Evolutionary conservation across 208 protist species (phyloP), one percentile per base, ranked within the genome.

Genomic region (Jaenimonas drosophilae): DNA sequence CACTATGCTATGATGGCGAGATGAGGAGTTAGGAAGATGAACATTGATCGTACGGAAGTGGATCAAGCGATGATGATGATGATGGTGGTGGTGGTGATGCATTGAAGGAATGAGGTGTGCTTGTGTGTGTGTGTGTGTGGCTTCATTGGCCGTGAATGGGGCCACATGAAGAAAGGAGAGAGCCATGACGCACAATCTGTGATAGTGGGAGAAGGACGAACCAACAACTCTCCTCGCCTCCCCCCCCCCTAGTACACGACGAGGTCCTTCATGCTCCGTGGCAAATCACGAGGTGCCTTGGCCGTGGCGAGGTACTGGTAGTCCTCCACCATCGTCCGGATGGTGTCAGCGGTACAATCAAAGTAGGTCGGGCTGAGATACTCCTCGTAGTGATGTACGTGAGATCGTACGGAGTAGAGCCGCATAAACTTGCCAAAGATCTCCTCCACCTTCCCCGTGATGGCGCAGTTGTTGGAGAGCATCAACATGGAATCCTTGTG

Each of bases 311-410:
- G 59, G 55, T 81, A 93, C 5, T 60, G 63, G 54, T 93, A 93
- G 61, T 93, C 85, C 45, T 93, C 85, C 28, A 93, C 51, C 21
- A 80, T 56, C 31, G 66, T 81, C n/a, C 64, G 61, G 12, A 93
- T 43, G 41, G 62, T 75, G 64, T 90, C 80, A 7, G 60, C 57
- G 14, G 85, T 88, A 16, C 52, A 46, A n/a, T 74, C 61, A 65
- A 95, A 91, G 66, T 91, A 91, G 9, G 66, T 53, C 16, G 57
- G 25, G 7, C 84, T 76, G 36, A 96, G 60, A 59, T 94, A 96
- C 24, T 64, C 36, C 36, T 87, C 94, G 68, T 97, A 97, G 68
- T 97, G 92, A 47, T 98, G 91, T 21, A 96, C 63, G 62, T 96
- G 86, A 17, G 88, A 95, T 23, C 76, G 74, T 4, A 90, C 76